phyloP scores from a whole-genome alignment of 306 rosid genomes.

The Pueraria montana region DNA sequence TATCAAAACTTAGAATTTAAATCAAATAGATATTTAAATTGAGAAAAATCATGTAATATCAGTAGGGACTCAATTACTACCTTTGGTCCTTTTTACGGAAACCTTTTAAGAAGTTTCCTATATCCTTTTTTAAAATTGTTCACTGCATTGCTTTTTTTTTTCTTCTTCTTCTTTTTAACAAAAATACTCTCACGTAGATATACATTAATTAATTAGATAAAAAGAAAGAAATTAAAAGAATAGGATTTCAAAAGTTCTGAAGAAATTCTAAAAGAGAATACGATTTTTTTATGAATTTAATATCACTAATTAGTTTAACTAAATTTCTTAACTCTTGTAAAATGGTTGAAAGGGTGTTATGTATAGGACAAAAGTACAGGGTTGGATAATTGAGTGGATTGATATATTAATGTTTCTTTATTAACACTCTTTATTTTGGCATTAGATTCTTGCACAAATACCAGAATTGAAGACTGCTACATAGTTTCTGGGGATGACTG shows the following conservation, averaged over 20 bases:
- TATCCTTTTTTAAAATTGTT: background rate
- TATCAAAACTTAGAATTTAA: background rate
- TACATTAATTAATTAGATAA: too few species aligned
- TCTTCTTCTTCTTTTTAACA: background rate
- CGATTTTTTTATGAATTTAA: background rate
- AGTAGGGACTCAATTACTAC: background rate
- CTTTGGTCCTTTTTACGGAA: background rate
- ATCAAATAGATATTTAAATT: background rate
- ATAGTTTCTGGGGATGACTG: constrained; percentile 92
- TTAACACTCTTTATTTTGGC: background rate
- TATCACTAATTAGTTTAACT: background rate
- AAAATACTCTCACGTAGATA: background rate
- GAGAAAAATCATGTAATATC: background rate
- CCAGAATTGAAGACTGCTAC: constrained; percentile 83
- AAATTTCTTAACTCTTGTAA: background rate
- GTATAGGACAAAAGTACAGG: background rate
- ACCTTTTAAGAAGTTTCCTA: background rate
- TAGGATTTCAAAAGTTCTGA: background rate
- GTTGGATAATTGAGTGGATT: background rate
- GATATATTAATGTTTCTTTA: background rate
- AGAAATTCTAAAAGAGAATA: background rate
- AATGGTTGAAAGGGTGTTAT: background rate
- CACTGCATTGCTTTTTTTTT: background rate
- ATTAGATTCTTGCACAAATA: constrained; percentile 82
- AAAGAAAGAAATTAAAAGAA: background rate